These are phyloP conservation scores for Breviolum minutum DNA, from an alignment of 73 alveolate genomes.

Conservation along the genomic window DNA sequence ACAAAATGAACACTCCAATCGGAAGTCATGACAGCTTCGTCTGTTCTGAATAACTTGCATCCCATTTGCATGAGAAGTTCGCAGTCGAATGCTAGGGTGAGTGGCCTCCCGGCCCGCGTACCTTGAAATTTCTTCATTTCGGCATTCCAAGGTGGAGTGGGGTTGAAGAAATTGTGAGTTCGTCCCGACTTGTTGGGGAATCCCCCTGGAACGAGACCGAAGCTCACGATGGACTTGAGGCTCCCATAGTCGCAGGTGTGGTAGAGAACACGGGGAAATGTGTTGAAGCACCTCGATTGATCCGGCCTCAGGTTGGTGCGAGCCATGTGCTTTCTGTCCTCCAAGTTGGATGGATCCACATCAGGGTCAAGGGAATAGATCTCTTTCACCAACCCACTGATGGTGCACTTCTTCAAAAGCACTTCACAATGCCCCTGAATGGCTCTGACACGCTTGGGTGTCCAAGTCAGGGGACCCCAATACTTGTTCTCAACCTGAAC, in stretches of 20 bases:
- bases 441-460: too few species aligned
- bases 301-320: not conserved
- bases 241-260: not conserved
- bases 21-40: not conserved
- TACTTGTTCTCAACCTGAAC: too few species aligned
- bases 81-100: not conserved
- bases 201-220: not conserved
- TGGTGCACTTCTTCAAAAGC: not conserved
- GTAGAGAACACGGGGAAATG: not conserved
- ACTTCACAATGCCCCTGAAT: not conserved
- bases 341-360: not conserved
- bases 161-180: not conserved
- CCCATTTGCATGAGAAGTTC: not conserved
- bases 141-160: not conserved
- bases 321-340: not conserved
- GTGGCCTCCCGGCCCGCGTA: too few species aligned
- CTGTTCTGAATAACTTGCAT: not conserved
- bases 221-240: not conserved
- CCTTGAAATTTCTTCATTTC: not conserved
- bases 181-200: not conserved
- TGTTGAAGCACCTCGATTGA: too few species aligned
- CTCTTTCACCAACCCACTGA: not conserved
- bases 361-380: not conserved
- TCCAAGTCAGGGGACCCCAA: too few species aligned
- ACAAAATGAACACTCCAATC: not conserved